Conservation (phyloP, 2,329 filamentous ascomycete genomes). For the Exophiala alcalophila region DNA sequence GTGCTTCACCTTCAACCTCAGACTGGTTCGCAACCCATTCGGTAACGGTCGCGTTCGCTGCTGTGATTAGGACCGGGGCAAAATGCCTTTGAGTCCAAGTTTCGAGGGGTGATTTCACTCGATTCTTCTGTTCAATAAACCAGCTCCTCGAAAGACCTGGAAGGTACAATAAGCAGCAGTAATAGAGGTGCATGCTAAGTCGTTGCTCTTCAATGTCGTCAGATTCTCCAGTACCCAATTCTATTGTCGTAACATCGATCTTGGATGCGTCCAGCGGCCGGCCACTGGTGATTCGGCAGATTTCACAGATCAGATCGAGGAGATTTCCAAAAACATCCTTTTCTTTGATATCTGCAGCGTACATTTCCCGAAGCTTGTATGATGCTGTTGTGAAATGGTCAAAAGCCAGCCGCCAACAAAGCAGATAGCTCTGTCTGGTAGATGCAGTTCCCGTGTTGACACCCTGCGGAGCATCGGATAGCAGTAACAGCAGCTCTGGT, state of each 20-base stretch:
- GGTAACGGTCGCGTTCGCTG: constrained; percentile 40
- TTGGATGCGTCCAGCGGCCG: constrained; percentile 68
- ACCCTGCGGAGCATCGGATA: constrained; percentile 68
- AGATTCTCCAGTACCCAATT: constrained; percentile 53
- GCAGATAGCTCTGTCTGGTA: constrained; percentile 71
- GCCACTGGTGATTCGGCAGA: constrained; percentile 74
- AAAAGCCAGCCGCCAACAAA: constrained; percentile 87
- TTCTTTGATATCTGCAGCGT: constrained; percentile 73
- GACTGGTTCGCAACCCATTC: constrained; percentile 40
- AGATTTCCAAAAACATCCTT: constrained; percentile 63
- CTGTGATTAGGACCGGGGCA: constrained; percentile 42
- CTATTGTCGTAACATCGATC: constrained; percentile 65
- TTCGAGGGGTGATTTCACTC: constrained; percentile 76
- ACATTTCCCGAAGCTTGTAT: constrained; percentile 77
- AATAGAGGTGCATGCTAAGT: constrained; percentile 83
- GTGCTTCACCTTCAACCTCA: constrained; percentile 52
- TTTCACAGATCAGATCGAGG: constrained; percentile 76
- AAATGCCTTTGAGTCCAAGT: constrained; percentile 77
- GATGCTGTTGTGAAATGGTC: constrained; percentile 77
- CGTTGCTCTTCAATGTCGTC: constrained; percentile 73
- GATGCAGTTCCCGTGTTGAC: constrained; percentile 66
- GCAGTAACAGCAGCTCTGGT: constrained; percentile 77
- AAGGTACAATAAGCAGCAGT: constrained; percentile 70
- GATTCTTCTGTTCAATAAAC: constrained; percentile 76
- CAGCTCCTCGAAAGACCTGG: constrained; percentile 78